Evolutionary conservation across 345 rosid genomes (phyloP).

Genomic region (Eucalyptus victrix): DNA sequence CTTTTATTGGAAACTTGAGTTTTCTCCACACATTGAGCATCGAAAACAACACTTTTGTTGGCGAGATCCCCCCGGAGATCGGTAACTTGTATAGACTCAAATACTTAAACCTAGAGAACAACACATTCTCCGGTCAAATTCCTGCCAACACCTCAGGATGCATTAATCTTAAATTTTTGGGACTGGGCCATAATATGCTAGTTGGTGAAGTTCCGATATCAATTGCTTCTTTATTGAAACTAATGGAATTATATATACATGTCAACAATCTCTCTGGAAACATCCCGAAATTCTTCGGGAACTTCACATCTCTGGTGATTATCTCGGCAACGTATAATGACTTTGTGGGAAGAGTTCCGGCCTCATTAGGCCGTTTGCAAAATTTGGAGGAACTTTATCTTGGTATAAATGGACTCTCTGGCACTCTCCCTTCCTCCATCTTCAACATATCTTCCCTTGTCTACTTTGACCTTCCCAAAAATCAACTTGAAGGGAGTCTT

Average conservation of each 20-base stretch:
- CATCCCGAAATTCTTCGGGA: background rate
- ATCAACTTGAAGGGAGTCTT: conserved; percentile 5
- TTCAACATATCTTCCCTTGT: conserved; percentile 2
- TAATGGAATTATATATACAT: rapidly evolving
- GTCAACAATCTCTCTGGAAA: rapidly evolving
- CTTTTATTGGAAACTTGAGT: too few species aligned
- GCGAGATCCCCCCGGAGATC: rapidly evolving
- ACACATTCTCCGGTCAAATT: too few species aligned
- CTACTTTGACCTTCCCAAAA: rapidly evolving
- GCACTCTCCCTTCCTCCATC: background rate
- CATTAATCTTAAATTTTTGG: rapidly evolving
- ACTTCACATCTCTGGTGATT: background rate
- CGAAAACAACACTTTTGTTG: rapidly evolving
- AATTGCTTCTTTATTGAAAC: rapidly evolving
- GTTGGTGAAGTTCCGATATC: too few species aligned
- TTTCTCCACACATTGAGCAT: rapidly evolving
- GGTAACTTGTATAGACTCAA: too few species aligned
- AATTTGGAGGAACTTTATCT: background rate
- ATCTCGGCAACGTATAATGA: background rate
- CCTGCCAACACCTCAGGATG: too few species aligned
- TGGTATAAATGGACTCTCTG: background rate
- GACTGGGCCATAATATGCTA: rapidly evolving
- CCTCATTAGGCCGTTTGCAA: background rate
- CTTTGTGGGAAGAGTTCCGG: conserved; percentile 1
- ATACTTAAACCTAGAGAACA: rapidly evolving